Evolutionary conservation across 768 basidiomycete genomes (phyloP).

Genomic region (Lactarius psammicola): DNA sequence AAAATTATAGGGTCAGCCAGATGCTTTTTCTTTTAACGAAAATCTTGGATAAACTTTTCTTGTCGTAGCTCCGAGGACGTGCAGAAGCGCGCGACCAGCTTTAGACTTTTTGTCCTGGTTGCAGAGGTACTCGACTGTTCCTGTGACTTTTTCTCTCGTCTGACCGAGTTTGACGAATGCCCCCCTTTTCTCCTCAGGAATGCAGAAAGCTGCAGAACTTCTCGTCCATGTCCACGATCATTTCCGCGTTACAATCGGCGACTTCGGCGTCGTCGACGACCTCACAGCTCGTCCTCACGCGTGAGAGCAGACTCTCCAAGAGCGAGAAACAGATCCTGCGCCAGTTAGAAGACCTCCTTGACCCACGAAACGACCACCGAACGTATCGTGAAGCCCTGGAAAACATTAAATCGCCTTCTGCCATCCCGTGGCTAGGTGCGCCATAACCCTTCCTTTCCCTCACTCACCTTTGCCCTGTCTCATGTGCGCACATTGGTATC

Average conservation of each 20-base stretch:
- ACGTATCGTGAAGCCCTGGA: constrained; percentile 41
- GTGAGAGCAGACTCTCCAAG: constrained; percentile 20
- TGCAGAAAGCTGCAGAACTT: constrained; percentile 47
- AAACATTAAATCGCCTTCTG: constrained; percentile 30
- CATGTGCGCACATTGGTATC: not conserved
- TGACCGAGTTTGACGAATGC: not conserved
- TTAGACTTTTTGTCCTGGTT: constrained; percentile 46
- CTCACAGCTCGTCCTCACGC: constrained; percentile 35
- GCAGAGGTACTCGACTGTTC: constrained; percentile 37
- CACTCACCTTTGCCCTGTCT: not conserved
- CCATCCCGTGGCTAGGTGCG: constrained; percentile 44
- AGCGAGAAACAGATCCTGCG: constrained; percentile 35
- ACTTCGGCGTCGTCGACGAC: constrained; percentile 40
- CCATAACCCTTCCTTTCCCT: constrained; percentile 1
- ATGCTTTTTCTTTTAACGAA: constrained; percentile 36
- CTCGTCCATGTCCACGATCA: constrained; percentile 44
- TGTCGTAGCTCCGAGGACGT: constrained; percentile 42
- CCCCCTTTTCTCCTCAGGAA: constrained; percentile 35
- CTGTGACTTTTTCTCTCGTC: not conserved
- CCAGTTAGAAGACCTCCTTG: constrained; percentile 31
- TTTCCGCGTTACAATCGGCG: constrained; percentile 43
- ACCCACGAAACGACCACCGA: constrained; percentile 39
- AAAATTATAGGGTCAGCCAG: constrained; percentile 23
- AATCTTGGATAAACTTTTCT: constrained; percentile 34
- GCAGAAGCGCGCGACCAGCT: constrained; percentile 39